A percentile compares a stretch with the other conserved stretches of the same genome.
phyloP scores from a whole-genome alignment of 2,329 filamentous ascomycete species.

The Bretziella fagacearum region DNA sequence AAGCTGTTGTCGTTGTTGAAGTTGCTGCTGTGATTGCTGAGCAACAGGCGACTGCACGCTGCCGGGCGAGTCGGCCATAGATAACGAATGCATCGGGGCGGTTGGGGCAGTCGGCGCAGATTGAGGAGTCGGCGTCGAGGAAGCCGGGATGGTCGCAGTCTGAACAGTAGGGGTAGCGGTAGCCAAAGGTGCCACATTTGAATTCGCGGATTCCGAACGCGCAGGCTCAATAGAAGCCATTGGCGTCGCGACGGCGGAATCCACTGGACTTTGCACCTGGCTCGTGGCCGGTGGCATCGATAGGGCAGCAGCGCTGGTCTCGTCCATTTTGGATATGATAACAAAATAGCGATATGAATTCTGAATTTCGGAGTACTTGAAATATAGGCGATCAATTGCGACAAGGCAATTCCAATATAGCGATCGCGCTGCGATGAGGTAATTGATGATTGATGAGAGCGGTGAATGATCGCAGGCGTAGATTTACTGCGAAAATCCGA shows the following conservation, averaged over 20 bases:
- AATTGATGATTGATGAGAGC: too few species aligned
- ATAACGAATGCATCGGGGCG: background rate
- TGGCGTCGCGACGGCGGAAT: background rate
- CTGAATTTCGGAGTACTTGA: background rate
- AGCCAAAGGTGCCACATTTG: background rate
- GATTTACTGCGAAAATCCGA: too few species aligned
- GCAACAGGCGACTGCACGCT: background rate
- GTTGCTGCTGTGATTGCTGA: background rate
- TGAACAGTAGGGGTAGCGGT: background rate
- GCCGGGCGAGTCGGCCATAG: too few species aligned
- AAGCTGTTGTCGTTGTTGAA: conserved; percentile 1
- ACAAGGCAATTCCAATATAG: too few species aligned
- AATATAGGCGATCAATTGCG: too few species aligned
- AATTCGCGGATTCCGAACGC: too few species aligned
- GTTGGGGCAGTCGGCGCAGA: background rate
- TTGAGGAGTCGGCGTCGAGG: background rate
- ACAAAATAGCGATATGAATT: background rate
- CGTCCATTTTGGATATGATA: conserved; percentile 1
- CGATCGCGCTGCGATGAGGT: too few species aligned
- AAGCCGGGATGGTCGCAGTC: background rate
- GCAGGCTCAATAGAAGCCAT: background rate
- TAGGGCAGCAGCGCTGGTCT: background rate
- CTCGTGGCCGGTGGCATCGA: background rate
- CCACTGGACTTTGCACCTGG: background rate
- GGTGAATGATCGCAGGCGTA: too few species aligned